Base-by-base conservation (phyloP, 192 early-diverging fungal genomes). In the Podochytrium sp. region DNA sequence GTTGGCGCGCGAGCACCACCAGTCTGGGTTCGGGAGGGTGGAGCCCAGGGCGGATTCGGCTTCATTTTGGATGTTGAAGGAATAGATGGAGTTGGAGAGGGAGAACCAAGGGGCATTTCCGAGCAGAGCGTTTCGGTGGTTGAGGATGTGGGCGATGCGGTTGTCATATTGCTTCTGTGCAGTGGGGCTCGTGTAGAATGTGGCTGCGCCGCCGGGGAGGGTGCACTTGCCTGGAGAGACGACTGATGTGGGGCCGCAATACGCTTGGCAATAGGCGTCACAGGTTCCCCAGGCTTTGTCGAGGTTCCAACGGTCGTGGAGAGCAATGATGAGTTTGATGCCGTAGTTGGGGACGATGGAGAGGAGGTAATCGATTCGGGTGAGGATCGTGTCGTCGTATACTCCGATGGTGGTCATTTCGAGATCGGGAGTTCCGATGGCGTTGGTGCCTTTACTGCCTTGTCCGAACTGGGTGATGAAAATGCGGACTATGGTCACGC, bases 221-320 rank as follows among this genome's bases (percentile, higher is more conserved):
- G 35, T 34, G 18, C 60, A 34, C 12, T 23, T 25, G 16, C n/a
- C n/a, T n/a, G n/a, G n/a, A n/a, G n/a, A n/a, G n/a, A n/a, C n/a
- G n/a, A n/a, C n/a, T n/a, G n/a, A n/a, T n/a, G n/a, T n/a, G n/a
- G n/a, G n/a, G 20, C 12, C 16, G n/a, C n/a, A n/a, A n/a, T 60
- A 72, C 52, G 30, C 30, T 37, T 75, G 57, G 64, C 61, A 68
- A 41, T 76, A 76, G 0, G 68, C 75, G 52, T 76, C 73, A 37
- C 73, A 75, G 49, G 34, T 52, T 1, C 73, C 65, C 73, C 60
- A 64, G 10, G 63, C 56, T 20, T 37, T 37, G 56, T 57, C 69
- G n/a, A 76, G 37, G 51, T 58, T 59, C 61, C 63, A 76, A 25
- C 67, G 65, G 32, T 76, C 75, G 43, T 76, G 75, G 25, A 76